Percentiles rank a stretch among this genome's conserved stretches.
phyloP scores from a whole-genome alignment of 2,329 filamentous ascomycete genomes.

The Raffaelea albimanens region DNA sequence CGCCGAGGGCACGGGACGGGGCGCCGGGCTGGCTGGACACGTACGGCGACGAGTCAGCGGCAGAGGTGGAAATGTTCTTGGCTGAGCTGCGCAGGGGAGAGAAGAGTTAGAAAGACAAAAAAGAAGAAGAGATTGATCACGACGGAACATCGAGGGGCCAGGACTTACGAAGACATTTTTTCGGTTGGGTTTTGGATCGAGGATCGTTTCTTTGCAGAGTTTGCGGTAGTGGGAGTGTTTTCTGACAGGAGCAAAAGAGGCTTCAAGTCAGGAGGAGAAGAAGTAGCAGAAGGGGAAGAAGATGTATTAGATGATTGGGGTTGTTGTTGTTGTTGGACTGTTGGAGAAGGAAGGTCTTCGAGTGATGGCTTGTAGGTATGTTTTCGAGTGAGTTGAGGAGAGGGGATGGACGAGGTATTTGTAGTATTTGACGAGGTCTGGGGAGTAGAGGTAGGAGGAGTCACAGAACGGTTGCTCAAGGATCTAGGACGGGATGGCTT shows the following conservation, averaged over 20 bases:
- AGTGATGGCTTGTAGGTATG: conserved; percentile 10
- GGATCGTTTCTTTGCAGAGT: background rate
- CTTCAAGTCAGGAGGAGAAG: conserved; percentile 1
- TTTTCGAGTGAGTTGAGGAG: conserved; percentile 1
- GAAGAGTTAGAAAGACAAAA: background rate
- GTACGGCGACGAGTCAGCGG: conserved; percentile 1
- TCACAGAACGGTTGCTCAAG: background rate
- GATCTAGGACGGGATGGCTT: no score
- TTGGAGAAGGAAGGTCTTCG: conserved; percentile 10
- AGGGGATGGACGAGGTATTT: background rate
- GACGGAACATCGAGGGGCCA: background rate
- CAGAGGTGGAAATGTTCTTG: conserved; percentile 9
- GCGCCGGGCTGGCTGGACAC: background rate
- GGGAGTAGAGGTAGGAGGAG: background rate
- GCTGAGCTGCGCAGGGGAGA: conserved; percentile 2
- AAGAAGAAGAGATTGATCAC: background rate
- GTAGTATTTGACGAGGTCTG: no score
- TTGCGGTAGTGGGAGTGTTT: background rate
- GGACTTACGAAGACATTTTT: conserved; percentile 13
- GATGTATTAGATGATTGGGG: no score
- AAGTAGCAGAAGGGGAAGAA: background rate
- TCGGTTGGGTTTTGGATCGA: background rate
- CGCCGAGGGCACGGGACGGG: conserved; percentile 5
- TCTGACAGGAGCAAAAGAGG: conserved; percentile 2
- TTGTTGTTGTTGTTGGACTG: no score